phyloP scores from a whole-genome alignment of 805 yeast species.

The Candida silvicultrix region DNA sequence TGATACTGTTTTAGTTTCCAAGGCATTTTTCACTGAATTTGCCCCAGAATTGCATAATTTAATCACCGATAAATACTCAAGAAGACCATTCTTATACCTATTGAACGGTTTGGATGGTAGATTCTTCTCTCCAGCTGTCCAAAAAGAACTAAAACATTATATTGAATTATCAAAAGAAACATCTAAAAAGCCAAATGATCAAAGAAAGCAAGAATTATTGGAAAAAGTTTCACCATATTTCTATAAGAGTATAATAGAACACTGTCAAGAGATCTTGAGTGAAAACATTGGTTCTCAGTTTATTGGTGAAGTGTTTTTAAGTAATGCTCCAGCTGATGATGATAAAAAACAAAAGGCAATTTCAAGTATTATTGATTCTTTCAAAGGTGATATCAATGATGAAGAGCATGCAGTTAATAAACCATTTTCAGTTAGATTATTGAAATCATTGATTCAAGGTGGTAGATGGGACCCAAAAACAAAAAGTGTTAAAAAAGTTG shows the following conservation, averaged over 20 bases:
- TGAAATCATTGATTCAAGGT: conserved; percentile 76
- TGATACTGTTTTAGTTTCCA: conserved; percentile 80
- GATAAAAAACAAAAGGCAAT: conserved; percentile 41
- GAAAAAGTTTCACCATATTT: conserved; percentile 60
- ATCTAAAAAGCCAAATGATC: conserved; percentile 78
- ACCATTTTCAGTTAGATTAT: conserved; percentile 68
- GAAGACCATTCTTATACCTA: conserved; percentile 84
- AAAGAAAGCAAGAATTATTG: conserved; percentile 66
- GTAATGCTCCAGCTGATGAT: conserved; percentile 38
- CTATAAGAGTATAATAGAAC: conserved; percentile 45
- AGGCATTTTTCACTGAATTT: conserved; percentile 61
- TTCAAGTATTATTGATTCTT: conserved; percentile 47
- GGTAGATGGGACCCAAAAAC: conserved; percentile 74
- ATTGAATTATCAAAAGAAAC: conserved; percentile 59
- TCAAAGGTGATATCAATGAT: conserved; percentile 60
- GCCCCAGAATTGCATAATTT: conserved; percentile 47
- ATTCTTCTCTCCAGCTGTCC: conserved; percentile 69
- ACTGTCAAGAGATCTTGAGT: conserved; percentile 46
- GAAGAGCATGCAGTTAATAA: conserved; percentile 63
- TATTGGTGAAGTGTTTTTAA: conserved; percentile 65
- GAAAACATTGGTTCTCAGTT: conserved; percentile 82
- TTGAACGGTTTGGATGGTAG: conserved; percentile 74
- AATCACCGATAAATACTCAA: conserved; percentile 65
- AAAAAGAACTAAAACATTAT: conserved; percentile 54
- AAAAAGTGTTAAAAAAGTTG: conserved; percentile 40